Percentiles rank a stretch among this genome's conserved stretches.
These are phyloP conservation scores for Solanum pinnatisectum DNA, from an alignment of 257 asterid genomes.

Conservation along the genomic window DNA sequence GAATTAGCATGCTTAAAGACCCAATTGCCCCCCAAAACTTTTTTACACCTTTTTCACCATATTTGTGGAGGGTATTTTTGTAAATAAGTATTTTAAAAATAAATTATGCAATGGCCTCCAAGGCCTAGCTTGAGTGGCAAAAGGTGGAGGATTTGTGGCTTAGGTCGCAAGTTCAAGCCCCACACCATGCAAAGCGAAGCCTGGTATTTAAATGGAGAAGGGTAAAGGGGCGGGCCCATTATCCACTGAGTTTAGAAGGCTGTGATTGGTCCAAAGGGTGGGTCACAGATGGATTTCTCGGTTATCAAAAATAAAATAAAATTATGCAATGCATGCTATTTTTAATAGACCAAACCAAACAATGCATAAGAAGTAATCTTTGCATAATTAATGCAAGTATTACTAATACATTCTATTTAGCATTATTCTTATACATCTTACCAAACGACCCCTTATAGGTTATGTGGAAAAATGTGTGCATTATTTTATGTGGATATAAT, in stretches of 20 bases:
- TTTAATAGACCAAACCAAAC: background rate
- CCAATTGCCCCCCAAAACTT: background rate
- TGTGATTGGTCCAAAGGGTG: background rate
- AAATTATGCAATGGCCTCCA: background rate
- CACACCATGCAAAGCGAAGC: background rate
- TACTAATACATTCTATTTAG: background rate
- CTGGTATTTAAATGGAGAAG: background rate
- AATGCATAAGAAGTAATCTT: background rate
- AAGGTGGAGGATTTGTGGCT: background rate
- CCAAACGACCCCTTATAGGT: background rate
- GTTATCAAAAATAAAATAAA: background rate
- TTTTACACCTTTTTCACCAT: background rate
- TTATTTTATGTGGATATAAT: background rate
- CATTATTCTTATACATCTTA: background rate
- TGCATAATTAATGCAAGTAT: background rate
- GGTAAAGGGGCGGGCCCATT: background rate
- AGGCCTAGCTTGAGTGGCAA: background rate
- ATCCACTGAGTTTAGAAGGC: background rate
- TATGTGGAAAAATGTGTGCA: background rate
- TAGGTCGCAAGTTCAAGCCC: background rate
- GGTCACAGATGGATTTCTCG: background rate
- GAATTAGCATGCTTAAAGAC: background rate
- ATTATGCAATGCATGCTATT: background rate
- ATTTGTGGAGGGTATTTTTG: background rate
- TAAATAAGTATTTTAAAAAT: background rate